Evolutionary conservation across 106 monocot genomes (phyloP).

Genomic region (Triglochin maritima): DNA sequence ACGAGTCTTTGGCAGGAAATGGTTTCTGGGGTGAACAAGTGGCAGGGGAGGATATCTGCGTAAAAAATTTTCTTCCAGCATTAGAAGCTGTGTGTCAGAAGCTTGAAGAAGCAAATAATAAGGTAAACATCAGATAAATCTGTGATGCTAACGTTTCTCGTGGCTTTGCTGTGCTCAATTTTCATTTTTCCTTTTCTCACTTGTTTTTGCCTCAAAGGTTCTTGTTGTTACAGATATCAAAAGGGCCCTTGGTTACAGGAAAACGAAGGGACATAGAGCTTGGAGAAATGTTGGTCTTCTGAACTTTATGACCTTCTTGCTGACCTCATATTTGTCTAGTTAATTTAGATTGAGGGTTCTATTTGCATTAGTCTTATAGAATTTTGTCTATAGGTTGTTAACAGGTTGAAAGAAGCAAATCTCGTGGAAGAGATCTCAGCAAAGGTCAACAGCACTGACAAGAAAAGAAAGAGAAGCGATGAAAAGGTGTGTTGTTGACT

Average conservation of each 20-base stretch:
- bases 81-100: conserved; percentile 14
- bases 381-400: conserved; percentile 2
- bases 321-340: background rate
- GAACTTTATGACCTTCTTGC: background rate
- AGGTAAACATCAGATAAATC: background rate
- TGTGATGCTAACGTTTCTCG: background rate
- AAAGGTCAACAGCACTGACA: background rate
- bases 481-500: conserved; percentile 10
- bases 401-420: conserved; percentile 15
- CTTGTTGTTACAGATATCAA: conserved; percentile 12
- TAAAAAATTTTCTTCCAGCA: conserved; percentile 17
- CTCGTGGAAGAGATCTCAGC: conserved; percentile 12
- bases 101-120: conserved; percentile 13
- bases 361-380: background rate
- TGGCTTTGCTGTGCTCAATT: background rate
- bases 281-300: conserved; percentile 19
- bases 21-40: background rate
- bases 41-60: conserved; percentile 1
- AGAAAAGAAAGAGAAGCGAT: conserved; percentile 2
- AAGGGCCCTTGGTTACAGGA: conserved; percentile 6
- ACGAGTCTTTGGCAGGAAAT: background rate
- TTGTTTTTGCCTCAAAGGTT: conserved; percentile 2
- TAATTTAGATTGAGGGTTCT: background rate
- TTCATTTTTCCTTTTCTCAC: background rate
- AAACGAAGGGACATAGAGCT: conserved; percentile 13